Evolutionary conservation across 345 rosid species (phyloP).

Genomic region (Lepidium africanum): DNA sequence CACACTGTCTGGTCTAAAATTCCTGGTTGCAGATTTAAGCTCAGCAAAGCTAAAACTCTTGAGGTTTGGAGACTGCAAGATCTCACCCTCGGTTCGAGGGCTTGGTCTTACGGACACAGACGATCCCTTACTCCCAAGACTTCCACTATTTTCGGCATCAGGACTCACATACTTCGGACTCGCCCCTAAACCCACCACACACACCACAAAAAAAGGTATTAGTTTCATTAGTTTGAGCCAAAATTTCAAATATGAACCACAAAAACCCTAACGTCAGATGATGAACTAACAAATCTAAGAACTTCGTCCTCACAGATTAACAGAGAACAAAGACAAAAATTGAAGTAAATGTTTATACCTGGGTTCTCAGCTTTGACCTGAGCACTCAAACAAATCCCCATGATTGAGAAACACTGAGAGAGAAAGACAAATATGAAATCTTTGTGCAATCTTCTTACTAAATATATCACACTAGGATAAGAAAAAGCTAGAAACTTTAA

Average conservation of each 20-base stretch:
- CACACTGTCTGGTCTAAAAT: constrained; percentile 72
- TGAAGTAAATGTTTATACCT: constrained; percentile 37
- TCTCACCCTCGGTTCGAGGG: constrained; percentile 66
- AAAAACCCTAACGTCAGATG: background rate
- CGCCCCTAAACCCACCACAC: constrained; percentile 26
- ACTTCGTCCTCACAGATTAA: constrained; percentile 23
- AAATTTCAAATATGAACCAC: background rate
- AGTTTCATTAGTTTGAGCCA: background rate
- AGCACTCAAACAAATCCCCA: constrained; percentile 92
- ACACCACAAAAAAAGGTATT: background rate
- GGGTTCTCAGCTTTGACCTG: constrained; percentile 85
- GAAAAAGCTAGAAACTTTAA: constrained; percentile 11
- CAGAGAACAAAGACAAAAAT: background rate
- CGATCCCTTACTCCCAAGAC: constrained; percentile 37
- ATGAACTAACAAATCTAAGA: background rate
- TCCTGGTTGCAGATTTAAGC: constrained; percentile 63
- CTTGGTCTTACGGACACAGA: constrained; percentile 38
- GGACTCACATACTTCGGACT: constrained; percentile 25
- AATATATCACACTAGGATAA: constrained; percentile 28
- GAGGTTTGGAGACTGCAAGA: constrained; percentile 54
- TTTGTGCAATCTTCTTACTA: constrained; percentile 24
- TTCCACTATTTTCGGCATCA: constrained; percentile 25
- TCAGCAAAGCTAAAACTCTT: constrained; percentile 52
- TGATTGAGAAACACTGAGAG: constrained; percentile 21
- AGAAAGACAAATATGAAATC: constrained; percentile 18